phyloP scores from a whole-genome alignment of 305 asterid genomes.

The Withania somnifera region DNA sequence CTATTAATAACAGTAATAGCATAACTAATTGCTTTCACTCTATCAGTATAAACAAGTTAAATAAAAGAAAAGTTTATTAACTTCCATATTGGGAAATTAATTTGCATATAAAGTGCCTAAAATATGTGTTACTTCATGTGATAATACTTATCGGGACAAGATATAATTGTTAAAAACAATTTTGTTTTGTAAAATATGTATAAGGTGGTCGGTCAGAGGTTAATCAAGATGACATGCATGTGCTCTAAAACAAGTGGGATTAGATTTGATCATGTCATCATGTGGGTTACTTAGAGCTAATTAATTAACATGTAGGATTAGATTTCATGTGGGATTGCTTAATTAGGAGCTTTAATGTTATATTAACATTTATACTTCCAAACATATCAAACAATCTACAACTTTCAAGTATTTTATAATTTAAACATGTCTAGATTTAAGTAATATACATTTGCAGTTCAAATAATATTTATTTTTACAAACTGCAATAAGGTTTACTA shows the following conservation, averaged over 20 bases:
- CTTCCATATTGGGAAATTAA: not conserved
- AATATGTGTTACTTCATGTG: slow-evolving; percentile 14
- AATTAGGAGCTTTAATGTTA: not conserved
- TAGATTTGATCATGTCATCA: too few relatives aligned
- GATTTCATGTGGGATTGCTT: slow-evolving; percentile 30
- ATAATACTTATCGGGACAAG: slow-evolving; percentile 16
- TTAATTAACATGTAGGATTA: slow-evolving; percentile 23
- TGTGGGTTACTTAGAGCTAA: not conserved
- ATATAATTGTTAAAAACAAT: not conserved
- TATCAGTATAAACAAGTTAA: too few relatives aligned
- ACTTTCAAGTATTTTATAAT: not conserved
- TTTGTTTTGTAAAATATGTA: slow-evolving; percentile 6
- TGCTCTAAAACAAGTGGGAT: slow-evolving; percentile 7
- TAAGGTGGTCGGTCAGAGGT: slow-evolving; percentile 16
- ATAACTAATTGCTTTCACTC: too few relatives aligned
- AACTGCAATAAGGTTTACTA: not conserved
- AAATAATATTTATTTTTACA: not conserved
- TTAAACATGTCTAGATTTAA: not conserved
- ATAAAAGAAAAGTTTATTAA: not conserved
- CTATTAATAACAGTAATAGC: too few relatives aligned
- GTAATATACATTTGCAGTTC: not conserved
- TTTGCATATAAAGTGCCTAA: not conserved
- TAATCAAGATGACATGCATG: slow-evolving; percentile 21
- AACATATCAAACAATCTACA: not conserved
- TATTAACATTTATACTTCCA: not conserved